These are phyloP conservation scores for Xylaria palmicola DNA, from an alignment of 495 filamentous ascomycete genomes.

Conservation along the genomic window DNA sequence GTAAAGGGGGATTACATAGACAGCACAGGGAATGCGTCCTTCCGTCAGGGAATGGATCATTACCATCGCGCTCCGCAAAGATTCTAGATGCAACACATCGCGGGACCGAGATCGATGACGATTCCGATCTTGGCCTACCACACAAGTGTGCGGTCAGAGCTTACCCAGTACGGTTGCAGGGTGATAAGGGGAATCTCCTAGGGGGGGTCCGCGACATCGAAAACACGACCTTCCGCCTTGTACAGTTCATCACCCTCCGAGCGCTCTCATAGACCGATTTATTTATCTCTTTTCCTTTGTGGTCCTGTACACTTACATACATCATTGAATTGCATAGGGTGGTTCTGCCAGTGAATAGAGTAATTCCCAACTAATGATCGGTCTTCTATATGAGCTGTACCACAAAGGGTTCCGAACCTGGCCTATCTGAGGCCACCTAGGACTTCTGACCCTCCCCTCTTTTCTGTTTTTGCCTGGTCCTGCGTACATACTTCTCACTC, in stretches of 20 bases:
- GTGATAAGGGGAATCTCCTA: slow-evolving; percentile 3
- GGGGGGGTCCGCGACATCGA: slow-evolving; percentile 10
- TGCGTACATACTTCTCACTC: neutral
- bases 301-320: slow-evolving; percentile 16
- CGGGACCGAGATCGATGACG: slow-evolving; percentile 2
- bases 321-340: slow-evolving; percentile 21
- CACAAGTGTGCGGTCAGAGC: slow-evolving; percentile 2
- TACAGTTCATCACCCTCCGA: slow-evolving; percentile 15
- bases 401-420: slow-evolving; percentile 3
- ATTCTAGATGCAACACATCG: slow-evolving; percentile 1
- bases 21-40: slow-evolving; percentile 9
- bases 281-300: slow-evolving; percentile 19
- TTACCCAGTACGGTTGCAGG: slow-evolving; percentile 3
- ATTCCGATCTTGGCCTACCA: neutral
- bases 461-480: neutral
- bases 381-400: slow-evolving; percentile 9
- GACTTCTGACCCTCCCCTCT: slow-evolving; percentile 4
- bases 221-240: slow-evolving; percentile 13
- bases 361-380: slow-evolving; percentile 15
- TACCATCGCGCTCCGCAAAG: neutral
- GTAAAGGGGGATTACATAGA: slow-evolving; percentile 24
- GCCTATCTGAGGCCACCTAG: neutral
- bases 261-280: slow-evolving; percentile 19
- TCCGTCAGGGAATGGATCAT: slow-evolving; percentile 4
- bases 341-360: slow-evolving; percentile 17